A percentile compares a stretch with the other conserved stretches of the same genome.
Conservation (phyloP, 768 basidiomycete genomes). For the Psilocybe cyanescens region DNA sequence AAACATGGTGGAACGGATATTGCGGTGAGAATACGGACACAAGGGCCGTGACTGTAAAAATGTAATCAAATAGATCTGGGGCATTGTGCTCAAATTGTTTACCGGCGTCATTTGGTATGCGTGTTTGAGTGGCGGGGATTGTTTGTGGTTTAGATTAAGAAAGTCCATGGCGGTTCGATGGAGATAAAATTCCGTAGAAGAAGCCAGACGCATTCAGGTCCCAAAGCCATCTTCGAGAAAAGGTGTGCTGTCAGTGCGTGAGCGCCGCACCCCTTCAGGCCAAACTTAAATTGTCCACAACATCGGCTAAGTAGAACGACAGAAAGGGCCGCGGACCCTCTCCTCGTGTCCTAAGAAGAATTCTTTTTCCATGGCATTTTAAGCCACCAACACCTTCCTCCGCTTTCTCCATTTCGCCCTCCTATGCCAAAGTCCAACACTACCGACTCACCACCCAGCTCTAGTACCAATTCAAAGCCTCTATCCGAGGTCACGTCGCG, state of each 20-base stretch:
- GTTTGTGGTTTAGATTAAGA: conserved; percentile 30
- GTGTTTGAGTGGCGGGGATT: conserved; percentile 32
- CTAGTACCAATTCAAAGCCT: conserved; percentile 27
- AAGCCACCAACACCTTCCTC: conserved; percentile 36
- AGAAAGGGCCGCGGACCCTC: conserved; percentile 59
- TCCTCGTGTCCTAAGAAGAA: conserved; percentile 74
- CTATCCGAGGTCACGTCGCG: conserved; percentile 40
- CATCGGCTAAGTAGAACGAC: conserved; percentile 48
- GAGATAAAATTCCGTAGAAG: conserved; percentile 40
- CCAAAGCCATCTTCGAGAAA: conserved; percentile 45
- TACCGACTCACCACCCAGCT: conserved; percentile 18
- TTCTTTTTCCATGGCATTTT: conserved; percentile 70
- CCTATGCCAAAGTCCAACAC: conserved; percentile 47
- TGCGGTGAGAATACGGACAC: conserved; percentile 45
- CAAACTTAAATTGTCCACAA: conserved; percentile 57
- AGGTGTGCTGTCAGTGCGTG: conserved; percentile 41
- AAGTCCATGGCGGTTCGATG: conserved; percentile 34
- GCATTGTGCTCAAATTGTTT: conserved; percentile 11
- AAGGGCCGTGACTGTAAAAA: conserved; percentile 27
- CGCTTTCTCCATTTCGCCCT: conserved; percentile 30
- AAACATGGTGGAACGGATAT: conserved; percentile 42
- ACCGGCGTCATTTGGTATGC: conserved; percentile 25
- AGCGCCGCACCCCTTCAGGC: conserved; percentile 50
- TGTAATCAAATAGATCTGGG: conserved; percentile 25
- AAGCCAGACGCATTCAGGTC: conserved; percentile 34